phyloP scores from a whole-genome alignment of 352 stramenopile genomes.

The Phytophthora sp. region DNA sequence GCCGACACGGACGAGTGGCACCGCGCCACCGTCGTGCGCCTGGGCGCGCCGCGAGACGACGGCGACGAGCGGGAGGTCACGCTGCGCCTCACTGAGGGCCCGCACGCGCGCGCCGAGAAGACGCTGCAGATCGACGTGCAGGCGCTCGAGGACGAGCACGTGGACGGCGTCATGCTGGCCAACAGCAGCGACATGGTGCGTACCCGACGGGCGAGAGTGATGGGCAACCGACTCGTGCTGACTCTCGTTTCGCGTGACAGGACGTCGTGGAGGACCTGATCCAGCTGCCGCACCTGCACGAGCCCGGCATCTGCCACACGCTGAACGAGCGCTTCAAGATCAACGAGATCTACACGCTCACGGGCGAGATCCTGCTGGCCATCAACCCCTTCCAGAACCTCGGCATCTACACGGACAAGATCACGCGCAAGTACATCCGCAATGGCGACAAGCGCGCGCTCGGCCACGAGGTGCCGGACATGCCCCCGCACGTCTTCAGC shows the following conservation, averaged over 20 bases:
- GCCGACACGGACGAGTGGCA: slow-evolving; percentile 71
- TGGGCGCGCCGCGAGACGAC: slow-evolving; percentile 28
- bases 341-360: slow-evolving; percentile 95
- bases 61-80: slow-evolving; percentile 42
- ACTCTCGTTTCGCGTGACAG: slow-evolving; percentile 30
- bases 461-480: slow-evolving; percentile 67
- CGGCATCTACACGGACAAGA: slow-evolving; percentile 87
- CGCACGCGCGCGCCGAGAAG: slow-evolving; percentile 50
- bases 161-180: slow-evolving; percentile 65
- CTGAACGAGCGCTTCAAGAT: slow-evolving; percentile 92
- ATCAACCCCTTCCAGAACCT: slow-evolving; percentile 91
- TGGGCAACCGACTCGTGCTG: background rate
- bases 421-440: slow-evolving; percentile 88
- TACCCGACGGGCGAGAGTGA: slow-evolving; percentile 10
- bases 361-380: slow-evolving; percentile 82
- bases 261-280: slow-evolving; percentile 93
- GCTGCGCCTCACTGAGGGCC: slow-evolving; percentile 62
- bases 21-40: slow-evolving; percentile 61
- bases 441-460: slow-evolving; percentile 77
- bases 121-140: slow-evolving; percentile 57
- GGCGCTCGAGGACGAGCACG: slow-evolving; percentile 71
- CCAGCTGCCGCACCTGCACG: slow-evolving; percentile 92
- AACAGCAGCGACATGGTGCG: slow-evolving; percentile 87
- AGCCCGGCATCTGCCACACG: slow-evolving; percentile 94
- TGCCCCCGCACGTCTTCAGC: slow-evolving; percentile 92